Conservation (phyloP, 306 rosid species). For the Begonia masoniana region DNA sequence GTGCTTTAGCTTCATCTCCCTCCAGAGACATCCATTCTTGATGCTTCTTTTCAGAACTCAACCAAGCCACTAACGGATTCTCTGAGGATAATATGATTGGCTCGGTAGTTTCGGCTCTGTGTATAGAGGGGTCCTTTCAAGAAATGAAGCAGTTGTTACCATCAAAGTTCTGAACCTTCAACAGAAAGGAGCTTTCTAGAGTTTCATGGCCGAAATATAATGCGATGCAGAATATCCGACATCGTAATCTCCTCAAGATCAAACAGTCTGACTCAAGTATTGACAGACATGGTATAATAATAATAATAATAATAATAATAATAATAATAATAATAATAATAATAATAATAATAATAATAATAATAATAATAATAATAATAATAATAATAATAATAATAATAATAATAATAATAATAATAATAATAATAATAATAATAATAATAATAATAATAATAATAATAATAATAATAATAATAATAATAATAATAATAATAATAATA, state of each 20-base stretch:
- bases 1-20: neutral
- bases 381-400: no score
- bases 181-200: slow-evolving; percentile 25
- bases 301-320: no score
- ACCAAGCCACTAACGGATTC: slow-evolving; percentile 10
- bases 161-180: slow-evolving; percentile 31
- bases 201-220: slow-evolving; percentile 28
- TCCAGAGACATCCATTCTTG: neutral
- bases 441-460: no score
- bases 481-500: no score
- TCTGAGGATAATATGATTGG: slow-evolving; percentile 20
- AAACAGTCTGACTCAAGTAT: slow-evolving; percentile 18
- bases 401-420: no score
- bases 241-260: slow-evolving; percentile 34
- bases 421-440: no score
- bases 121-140: no score
- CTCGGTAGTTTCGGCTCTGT: slow-evolving; percentile 25
- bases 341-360: no score
- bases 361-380: no score
- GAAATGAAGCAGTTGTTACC: slow-evolving; percentile 9
- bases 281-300: slow-evolving; percentile 17
- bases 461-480: no score
- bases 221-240: slow-evolving; percentile 19
- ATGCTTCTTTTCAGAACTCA: slow-evolving; percentile 15
- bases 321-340: no score